Evolutionary conservation across 2,329 filamentous ascomycete genomes (phyloP).

Genomic region (Pseudogymnoascus sp.): DNA sequence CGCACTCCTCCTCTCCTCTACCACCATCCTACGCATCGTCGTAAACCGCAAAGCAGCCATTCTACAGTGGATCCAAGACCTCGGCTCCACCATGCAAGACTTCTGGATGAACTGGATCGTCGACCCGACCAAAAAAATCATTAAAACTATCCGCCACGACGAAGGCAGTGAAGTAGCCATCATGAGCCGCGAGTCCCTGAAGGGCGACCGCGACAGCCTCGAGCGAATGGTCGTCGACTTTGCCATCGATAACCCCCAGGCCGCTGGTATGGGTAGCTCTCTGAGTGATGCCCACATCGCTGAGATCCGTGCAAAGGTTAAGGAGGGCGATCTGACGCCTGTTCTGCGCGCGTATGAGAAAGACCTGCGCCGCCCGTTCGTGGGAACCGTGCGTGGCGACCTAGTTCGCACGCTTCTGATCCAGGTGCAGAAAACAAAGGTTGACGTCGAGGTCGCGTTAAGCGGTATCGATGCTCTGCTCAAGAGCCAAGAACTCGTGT

Average conservation of each 20-base stretch:
- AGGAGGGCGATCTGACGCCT: conserved; percentile 86
- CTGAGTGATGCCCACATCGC: conserved; percentile 63
- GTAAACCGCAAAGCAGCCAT: conserved; percentile 70
- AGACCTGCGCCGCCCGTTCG: conserved; percentile 73
- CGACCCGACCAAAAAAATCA: conserved; percentile 71
- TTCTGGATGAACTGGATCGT: conserved; percentile 98
- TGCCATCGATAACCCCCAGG: conserved; percentile 69
- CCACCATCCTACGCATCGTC: conserved; percentile 73
- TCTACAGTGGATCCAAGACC: conserved; percentile 66
- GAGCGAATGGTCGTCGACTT: conserved; percentile 99
- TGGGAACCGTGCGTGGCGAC: conserved; percentile 76
- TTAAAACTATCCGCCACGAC: conserved; percentile 89
- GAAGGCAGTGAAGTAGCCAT: conserved; percentile 89
- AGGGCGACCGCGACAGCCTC: conserved; percentile 81
- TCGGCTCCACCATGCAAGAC: conserved; percentile 71
- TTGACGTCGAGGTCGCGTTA: conserved; percentile 93
- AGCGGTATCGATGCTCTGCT: conserved; percentile 89
- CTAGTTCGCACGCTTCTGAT: conserved; percentile 85
- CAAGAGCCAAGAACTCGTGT: conserved; percentile 93
- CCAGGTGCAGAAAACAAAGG: conserved; percentile 97
- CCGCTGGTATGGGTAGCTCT: conserved; percentile 40
- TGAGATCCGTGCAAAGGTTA: conserved; percentile 69
- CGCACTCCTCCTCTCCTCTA: conserved; percentile 68
- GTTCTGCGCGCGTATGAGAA: conserved; percentile 87
- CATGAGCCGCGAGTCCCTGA: conserved; percentile 87